Conservation (phyloP, 2,329 filamentous ascomycete genomes). For the Colletotrichum incanum region DNA sequence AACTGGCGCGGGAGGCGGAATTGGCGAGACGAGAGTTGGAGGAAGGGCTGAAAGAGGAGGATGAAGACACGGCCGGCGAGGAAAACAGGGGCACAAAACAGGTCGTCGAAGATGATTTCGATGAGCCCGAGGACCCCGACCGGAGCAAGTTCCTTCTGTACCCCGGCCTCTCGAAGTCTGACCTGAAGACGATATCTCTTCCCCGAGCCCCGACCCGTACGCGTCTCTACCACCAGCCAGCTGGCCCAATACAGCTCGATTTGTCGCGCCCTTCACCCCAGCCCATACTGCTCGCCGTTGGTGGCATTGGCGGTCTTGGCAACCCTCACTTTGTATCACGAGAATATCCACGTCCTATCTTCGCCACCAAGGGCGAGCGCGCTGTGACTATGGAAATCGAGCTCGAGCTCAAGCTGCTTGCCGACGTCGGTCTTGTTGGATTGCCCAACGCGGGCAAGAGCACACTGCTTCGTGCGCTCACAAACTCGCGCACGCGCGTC, state of each 20-base stretch:
- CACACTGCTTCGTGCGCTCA: slow-evolving; percentile 89
- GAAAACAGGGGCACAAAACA: slow-evolving; percentile 16
- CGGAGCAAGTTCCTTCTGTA: slow-evolving; percentile 89
- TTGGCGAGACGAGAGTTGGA: slow-evolving; percentile 42
- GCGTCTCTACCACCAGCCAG: slow-evolving; percentile 76
- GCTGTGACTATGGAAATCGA: slow-evolving; percentile 85
- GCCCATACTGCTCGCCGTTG: slow-evolving; percentile 88
- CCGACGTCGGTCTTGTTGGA: slow-evolving; percentile 94
- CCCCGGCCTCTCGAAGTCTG: slow-evolving; percentile 80
- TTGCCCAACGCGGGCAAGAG: slow-evolving; percentile 97
- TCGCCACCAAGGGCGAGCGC: slow-evolving; percentile 88
- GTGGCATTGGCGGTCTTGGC: slow-evolving; percentile 90
- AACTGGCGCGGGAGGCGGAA: slow-evolving; percentile 31
- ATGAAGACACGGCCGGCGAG: slow-evolving; percentile 24
- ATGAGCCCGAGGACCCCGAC: slow-evolving; percentile 60
- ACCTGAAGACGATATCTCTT: slow-evolving; percentile 71
- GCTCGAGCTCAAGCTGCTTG: slow-evolving; percentile 93
- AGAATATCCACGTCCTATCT: slow-evolving; percentile 82
- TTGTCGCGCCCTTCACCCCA: slow-evolving; percentile 83
- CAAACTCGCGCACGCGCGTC: slow-evolving; percentile 89
- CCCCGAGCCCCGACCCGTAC: slow-evolving; percentile 68
- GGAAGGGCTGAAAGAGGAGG: slow-evolving; percentile 28
- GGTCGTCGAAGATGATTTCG: slow-evolving; percentile 53
- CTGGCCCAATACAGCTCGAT: slow-evolving; percentile 81
- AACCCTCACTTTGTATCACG: slow-evolving; percentile 94